Base-by-base conservation (phyloP, 192 early-diverging fungal genomes). In the Phycomyces blakesleeanus region DNA sequence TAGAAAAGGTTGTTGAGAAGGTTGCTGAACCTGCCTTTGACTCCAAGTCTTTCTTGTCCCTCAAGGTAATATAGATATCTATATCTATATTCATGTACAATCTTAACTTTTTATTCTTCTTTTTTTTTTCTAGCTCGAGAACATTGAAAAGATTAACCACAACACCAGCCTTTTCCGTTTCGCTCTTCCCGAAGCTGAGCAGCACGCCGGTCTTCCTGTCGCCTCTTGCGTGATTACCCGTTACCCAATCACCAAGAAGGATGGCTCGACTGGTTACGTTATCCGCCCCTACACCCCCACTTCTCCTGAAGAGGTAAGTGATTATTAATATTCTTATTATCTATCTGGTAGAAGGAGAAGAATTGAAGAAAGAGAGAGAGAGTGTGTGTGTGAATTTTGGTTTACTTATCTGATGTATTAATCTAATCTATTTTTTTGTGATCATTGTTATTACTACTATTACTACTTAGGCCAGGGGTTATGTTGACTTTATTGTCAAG, bases 191-290 rank as follows among this genome's bases (percentile, higher is more conserved):
- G 61, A 78, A 15, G 77, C 77, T 14, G 77, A 85, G 44, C 80
- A 88, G 51, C 78, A 79, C 55, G 77, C 89, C 9, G 89, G 88
- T 57, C 69, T 92, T 64, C 80, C 84, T 50, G 80, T 85, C 25
- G 86, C 91, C n/a, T 87, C 87, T 44, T 91, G 87, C 61, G 76
- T 97, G 49, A 77, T 97, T 24, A 91, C 91, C 37, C 88, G 89
- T 78, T 83, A 63, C 22, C 51, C 70, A 51, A 87, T 84, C 56
- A 64, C 69, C 40, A 86, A 82, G 67, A 72, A 79, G 51, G 83
- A 87, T 61, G 87, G 86, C 53, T 81, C 77, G 59, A 74, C 81
- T 44, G 61, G 61, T 18, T 59, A 57, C 39, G 81, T 89, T 26
- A 87, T 92, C 51, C 87, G 90, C 60, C 88, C 88, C 11, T 92